Conservation (phyloP, 2,329 filamentous ascomycete genomes). For the Calonectria pseudoreteaudii region DNA sequence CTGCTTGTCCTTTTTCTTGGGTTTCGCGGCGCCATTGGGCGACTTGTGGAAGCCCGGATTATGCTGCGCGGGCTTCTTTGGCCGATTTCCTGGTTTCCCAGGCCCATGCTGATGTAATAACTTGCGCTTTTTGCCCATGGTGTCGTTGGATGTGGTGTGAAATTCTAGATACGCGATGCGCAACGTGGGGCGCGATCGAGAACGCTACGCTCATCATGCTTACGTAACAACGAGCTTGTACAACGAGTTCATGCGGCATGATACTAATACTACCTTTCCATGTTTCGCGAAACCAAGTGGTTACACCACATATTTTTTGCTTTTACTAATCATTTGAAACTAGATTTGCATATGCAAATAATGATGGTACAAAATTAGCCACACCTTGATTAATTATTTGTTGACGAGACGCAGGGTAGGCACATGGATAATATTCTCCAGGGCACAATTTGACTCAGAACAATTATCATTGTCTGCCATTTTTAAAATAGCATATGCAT, state of each 20-base stretch:
- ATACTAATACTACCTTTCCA: background rate
- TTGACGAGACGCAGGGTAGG: background rate
- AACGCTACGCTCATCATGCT: background rate
- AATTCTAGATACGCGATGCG: background rate
- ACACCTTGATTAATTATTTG: background rate
- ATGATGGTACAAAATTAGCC: background rate
- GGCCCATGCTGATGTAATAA: conserved; percentile 44
- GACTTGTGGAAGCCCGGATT: conserved; percentile 35
- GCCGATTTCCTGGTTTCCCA: conserved; percentile 20
- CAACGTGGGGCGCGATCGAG: background rate
- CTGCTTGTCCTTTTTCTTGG: conserved; percentile 40
- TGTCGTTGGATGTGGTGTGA: background rate
- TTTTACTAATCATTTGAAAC: background rate
- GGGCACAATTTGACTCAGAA: background rate
- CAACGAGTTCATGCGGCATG: background rate
- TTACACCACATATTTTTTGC: conserved; percentile 4
- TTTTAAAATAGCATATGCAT: background rate
- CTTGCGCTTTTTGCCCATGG: conserved; percentile 59
- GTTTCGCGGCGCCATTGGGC: conserved; percentile 31
- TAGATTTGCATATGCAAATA: background rate
- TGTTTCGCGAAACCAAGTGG: conserved; percentile 1
- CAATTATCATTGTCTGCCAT: background rate
- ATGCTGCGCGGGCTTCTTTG: conserved; percentile 36
- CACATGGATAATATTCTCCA: background rate
- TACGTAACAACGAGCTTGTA: conserved; percentile 5